Evolutionary conservation across 345 rosid species (phyloP).

Genomic region (Microcos paniculata): DNA sequence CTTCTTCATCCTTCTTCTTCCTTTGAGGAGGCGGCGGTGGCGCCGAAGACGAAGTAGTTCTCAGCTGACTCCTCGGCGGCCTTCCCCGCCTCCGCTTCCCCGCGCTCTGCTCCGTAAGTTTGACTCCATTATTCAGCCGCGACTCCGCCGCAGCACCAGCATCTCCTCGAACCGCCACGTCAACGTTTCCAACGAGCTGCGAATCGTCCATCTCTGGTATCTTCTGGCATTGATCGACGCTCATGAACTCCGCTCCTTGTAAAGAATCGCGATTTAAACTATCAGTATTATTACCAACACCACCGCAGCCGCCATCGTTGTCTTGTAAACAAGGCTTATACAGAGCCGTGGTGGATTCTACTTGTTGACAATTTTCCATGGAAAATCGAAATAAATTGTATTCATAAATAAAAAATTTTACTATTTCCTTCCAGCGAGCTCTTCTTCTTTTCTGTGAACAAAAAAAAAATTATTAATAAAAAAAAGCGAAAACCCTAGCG

Average conservation of each 20-base stretch:
- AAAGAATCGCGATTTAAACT: constrained; percentile 19
- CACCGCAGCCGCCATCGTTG: neutral
- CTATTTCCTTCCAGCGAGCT: neutral
- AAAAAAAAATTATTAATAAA: neutral
- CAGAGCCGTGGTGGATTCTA: constrained; percentile 18
- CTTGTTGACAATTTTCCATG: constrained; percentile 25
- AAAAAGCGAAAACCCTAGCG: constrained; percentile 55
- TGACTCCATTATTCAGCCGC: constrained; percentile 24
- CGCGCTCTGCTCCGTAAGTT: constrained; percentile 22
- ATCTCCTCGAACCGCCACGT: constrained; percentile 11
- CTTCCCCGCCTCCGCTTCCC: constrained; percentile 77
- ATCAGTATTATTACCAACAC: neutral
- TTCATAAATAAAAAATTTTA: no score
- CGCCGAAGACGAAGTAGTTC: constrained; percentile 14
- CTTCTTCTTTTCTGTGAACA: neutral
- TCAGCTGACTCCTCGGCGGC: constrained; percentile 49
- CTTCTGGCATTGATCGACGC: constrained; percentile 57
- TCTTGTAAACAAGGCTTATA: constrained; percentile 25
- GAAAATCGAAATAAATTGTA: neutral
- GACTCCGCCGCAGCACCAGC: constrained; percentile 17
- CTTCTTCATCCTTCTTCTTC: constrained; percentile 73
- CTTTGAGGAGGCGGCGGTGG: constrained; percentile 15
- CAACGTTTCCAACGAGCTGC: constrained; percentile 33
- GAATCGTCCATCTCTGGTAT: constrained; percentile 40
- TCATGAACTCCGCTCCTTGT: constrained; percentile 38